These are phyloP conservation scores for Mariannaea sp. DNA, from an alignment of 2,329 filamentous ascomycete species.

Conservation along the genomic window DNA sequence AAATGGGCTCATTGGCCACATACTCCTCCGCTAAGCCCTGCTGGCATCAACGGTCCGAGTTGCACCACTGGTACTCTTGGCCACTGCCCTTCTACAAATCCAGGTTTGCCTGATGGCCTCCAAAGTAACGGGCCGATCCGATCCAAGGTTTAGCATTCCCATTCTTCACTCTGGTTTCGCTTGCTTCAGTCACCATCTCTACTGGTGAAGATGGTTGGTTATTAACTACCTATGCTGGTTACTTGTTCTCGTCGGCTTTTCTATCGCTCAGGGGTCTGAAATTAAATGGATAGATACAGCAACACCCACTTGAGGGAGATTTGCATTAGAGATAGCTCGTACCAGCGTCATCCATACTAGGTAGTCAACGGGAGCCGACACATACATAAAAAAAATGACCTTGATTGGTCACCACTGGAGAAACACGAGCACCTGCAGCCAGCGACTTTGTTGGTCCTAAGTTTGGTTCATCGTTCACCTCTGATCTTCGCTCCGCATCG, in stretches of 20 bases:
- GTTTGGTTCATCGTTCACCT: constrained; percentile 21
- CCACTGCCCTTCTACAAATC: constrained; percentile 29
- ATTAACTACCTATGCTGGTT: constrained; percentile 25
- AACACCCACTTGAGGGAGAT: constrained; percentile 15
- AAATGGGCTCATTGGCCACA: constrained; percentile 16
- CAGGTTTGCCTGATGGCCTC: constrained; percentile 22
- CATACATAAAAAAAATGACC: constrained; percentile 26
- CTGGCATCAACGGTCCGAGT: constrained; percentile 30
- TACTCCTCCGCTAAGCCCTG: constrained; percentile 13
- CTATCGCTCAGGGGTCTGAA: constrained; percentile 13
- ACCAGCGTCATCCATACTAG: constrained; percentile 17
- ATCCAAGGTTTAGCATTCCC: constrained; percentile 23
- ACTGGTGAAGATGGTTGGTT: constrained; percentile 13
- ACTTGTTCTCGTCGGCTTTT: constrained; percentile 13
- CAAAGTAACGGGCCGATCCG: constrained; percentile 39
- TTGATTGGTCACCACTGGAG: constrained; percentile 26
- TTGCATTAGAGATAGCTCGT: constrained; percentile 24
- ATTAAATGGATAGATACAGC: constrained; percentile 17
- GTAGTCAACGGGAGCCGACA: constrained; percentile 31
- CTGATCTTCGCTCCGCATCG: constrained; percentile 23
- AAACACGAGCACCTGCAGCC: constrained; percentile 32
- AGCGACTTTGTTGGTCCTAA: constrained; percentile 26
- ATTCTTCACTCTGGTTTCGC: constrained; percentile 32
- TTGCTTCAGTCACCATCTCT: constrained; percentile 25
- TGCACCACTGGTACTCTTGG: constrained; percentile 30